A percentile compares a stretch with the other conserved stretches of the same genome.
Evolutionary conservation across 2,329 filamentous ascomycete genomes (phyloP).

Genomic region (Annulohypoxylon truncatum): DNA sequence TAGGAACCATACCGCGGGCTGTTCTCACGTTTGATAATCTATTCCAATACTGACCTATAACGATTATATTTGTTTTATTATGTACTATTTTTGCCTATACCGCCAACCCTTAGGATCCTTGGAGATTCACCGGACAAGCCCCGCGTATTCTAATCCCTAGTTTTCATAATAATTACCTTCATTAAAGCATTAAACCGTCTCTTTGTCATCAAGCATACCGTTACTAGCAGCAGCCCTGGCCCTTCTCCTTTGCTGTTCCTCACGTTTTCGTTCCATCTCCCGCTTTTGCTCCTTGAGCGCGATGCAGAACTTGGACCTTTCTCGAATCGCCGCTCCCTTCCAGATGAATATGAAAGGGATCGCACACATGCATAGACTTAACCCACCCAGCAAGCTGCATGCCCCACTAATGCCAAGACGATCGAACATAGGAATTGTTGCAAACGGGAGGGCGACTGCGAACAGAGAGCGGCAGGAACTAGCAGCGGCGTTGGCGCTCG

Average conservation of each 20-base stretch:
- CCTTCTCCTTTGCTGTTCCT: slow-evolving; percentile 48
- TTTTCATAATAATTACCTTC: background rate
- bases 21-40: background rate
- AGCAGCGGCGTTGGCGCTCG: slow-evolving; percentile 65
- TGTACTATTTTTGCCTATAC: background rate
- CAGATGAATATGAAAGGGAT: slow-evolving; percentile 66
- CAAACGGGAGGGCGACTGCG: slow-evolving; percentile 68
- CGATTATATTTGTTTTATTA: background rate
- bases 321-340: slow-evolving; percentile 66
- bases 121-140: background rate
- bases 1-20: background rate
- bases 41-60: background rate
- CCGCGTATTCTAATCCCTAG: background rate
- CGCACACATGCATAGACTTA: slow-evolving; percentile 62
- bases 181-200: slow-evolving; percentile 28
- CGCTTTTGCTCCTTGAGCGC: slow-evolving; percentile 65
- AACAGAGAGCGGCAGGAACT: slow-evolving; percentile 62
- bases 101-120: background rate
- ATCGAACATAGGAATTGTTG: slow-evolving; percentile 62
- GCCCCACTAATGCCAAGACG: slow-evolving; percentile 61
- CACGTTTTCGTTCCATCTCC: slow-evolving; percentile 56
- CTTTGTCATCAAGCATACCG: slow-evolving; percentile 19
- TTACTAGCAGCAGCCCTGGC: slow-evolving; percentile 18
- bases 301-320: slow-evolving; percentile 70
- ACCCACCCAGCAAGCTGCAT: slow-evolving; percentile 63